A percentile compares a stretch with the other conserved stretches of the same genome.
phyloP scores from a whole-genome alignment of 306 rosid species.

The Ormosia emarginata region DNA sequence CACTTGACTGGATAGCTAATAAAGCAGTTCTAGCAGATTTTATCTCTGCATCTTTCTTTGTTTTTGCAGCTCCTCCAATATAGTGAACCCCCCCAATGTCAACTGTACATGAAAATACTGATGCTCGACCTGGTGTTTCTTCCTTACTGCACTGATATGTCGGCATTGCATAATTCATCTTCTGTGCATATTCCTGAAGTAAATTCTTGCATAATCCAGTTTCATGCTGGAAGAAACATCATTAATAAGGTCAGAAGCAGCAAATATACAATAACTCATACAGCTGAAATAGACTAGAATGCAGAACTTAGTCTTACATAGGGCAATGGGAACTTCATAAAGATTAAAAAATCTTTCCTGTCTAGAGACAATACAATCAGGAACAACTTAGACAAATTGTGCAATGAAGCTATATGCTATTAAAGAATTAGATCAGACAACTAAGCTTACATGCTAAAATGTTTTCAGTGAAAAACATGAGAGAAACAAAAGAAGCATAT shows the following conservation, averaged over 20 bases:
- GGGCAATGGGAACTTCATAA: background rate
- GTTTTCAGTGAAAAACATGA: background rate
- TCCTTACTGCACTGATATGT: slow-evolving; percentile 64
- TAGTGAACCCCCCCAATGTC: slow-evolving; percentile 90
- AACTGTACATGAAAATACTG: slow-evolving; percentile 62
- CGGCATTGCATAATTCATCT: slow-evolving; percentile 95
- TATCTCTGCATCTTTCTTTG: slow-evolving; percentile 93
- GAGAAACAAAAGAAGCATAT: no score
- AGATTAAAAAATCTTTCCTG: background rate
- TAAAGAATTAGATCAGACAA: background rate
- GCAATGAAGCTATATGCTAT: background rate
- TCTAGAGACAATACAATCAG: slow-evolving; percentile 9
- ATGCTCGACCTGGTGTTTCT: slow-evolving; percentile 40
- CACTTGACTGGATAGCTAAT: slow-evolving; percentile 64
- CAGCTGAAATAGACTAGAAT: background rate
- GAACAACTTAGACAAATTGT: background rate
- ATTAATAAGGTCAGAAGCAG: slow-evolving; percentile 22
- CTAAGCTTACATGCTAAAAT: background rate
- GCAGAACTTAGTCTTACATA: background rate
- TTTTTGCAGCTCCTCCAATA: slow-evolving; percentile 75
- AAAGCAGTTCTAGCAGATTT: slow-evolving; percentile 98
- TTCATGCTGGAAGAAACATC: slow-evolving; percentile 66
- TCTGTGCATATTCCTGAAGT: slow-evolving; percentile 98
- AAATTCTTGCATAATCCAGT: slow-evolving; percentile 97
- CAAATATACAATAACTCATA: slow-evolving; percentile 6